phyloP scores from a whole-genome alignment of 2,329 filamentous ascomycete genomes.

The Colletotrichum cordylinicola region DNA sequence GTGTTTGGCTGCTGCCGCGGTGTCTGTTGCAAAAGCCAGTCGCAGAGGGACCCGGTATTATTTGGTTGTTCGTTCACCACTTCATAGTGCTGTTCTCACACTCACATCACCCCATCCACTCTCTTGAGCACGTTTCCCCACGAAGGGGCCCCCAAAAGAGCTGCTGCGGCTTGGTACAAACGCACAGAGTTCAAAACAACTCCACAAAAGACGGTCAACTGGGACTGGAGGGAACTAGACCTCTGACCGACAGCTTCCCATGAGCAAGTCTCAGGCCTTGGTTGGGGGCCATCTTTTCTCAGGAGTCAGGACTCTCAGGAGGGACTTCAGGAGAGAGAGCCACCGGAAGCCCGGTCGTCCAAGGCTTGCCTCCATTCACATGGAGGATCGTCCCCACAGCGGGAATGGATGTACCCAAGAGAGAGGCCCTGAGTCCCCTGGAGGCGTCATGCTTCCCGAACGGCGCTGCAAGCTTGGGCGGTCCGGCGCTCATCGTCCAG shows the following conservation, averaged over 20 bases:
- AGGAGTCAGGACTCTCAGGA: background rate
- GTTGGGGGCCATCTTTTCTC: background rate
- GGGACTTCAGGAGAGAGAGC: background rate
- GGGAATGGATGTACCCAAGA: background rate
- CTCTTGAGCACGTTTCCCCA: constrained; percentile 20
- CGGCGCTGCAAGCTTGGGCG: constrained; percentile 9
- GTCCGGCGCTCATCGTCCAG: background rate
- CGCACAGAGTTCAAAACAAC: constrained; percentile 15
- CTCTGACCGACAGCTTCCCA: background rate
- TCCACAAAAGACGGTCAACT: background rate
- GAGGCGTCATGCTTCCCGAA: constrained; percentile 17
- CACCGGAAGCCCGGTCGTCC: background rate
- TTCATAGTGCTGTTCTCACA: background rate
- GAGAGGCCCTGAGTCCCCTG: background rate
- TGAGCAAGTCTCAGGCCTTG: background rate
- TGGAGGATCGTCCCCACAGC: background rate
- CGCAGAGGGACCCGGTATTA: background rate
- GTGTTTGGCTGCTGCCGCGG: background rate
- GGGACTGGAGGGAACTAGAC: background rate
- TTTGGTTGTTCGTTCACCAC: background rate
- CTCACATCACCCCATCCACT: constrained; percentile 21
- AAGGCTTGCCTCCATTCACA: background rate
- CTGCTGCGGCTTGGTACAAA: background rate
- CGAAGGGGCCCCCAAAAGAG: background rate
- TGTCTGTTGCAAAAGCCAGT: background rate